phyloP scores from a whole-genome alignment of 352 stramenopile species.

The Thalassiosira ordinaria region DNA sequence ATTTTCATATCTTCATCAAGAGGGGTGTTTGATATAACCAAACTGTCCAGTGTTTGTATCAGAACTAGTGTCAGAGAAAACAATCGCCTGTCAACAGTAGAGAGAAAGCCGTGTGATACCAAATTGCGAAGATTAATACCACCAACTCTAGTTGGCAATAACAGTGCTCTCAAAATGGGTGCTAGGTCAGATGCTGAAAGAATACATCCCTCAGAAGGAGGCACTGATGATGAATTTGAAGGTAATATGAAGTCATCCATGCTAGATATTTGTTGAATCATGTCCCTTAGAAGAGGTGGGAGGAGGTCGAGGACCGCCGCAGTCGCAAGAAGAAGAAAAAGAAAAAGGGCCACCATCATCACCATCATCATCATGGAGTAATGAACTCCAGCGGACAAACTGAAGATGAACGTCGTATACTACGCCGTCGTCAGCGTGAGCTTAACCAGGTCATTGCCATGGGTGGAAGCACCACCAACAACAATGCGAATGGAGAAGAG shows the following conservation, averaged over 20 bases:
- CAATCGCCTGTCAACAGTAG: conserved; percentile 57
- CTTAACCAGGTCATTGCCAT: conserved; percentile 60
- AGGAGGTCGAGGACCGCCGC: conserved; percentile 3
- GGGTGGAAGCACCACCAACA: not conserved
- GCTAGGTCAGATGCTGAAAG: conserved; percentile 14
- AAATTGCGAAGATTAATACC: conserved; percentile 78
- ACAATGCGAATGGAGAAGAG: conserved; percentile 11
- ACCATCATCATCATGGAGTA: too few relatives aligned
- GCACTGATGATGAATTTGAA: not conserved
- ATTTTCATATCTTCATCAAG: not conserved
- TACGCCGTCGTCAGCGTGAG: conserved; percentile 62
- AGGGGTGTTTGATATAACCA: not conserved
- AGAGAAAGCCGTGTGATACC: conserved; percentile 73
- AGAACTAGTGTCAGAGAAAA: conserved; percentile 63
- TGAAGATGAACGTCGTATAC: conserved; percentile 67
- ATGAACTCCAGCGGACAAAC: conserved; percentile 53
- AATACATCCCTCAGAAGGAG: not conserved
- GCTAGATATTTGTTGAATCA: conserved; percentile 51
- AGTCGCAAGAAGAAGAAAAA: conserved; percentile 38
- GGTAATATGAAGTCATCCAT: conserved; percentile 1
- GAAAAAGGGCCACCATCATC: too few relatives aligned
- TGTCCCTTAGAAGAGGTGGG: conserved; percentile 46
- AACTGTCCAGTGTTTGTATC: conserved; percentile 42
- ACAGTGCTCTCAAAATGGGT: conserved; percentile 36
- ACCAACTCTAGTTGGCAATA: conserved; percentile 34